Base-by-base conservation (phyloP, 306 rosid species). In the Lathyrus sativus region DNA sequence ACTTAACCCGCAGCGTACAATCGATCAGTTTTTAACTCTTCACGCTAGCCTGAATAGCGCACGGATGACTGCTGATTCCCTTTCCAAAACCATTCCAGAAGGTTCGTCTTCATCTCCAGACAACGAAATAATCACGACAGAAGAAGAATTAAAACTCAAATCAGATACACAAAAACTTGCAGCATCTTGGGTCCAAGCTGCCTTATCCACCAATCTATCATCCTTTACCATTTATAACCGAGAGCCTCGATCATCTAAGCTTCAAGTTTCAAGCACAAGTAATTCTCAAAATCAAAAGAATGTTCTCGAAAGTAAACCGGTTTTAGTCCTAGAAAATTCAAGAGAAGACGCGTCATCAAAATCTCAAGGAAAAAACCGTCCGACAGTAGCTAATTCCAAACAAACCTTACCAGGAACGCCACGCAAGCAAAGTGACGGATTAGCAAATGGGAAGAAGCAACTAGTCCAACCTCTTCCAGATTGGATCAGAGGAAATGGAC, bases 141-240 rank as follows among this genome's bases (percentile, higher is more conserved):
- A 95, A 87, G 96, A 88, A 82, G 80, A 83, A 65, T 45, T 71
- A 51, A 84, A 84, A 78, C 65, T 90, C 73, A 78, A 84, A 38
- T 81, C 83, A 22, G 87, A 85, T 24, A 83, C 82, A 61, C 82
- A 74, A 64, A 93, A 87, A 50, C 85, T 56, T 33, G 95, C 97
- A 31, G 79, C 90, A 60, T 77, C 81, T 18, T 95, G 99, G 99
- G 89, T 95, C 37, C 97, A 90, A 81, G 89, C 96, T 66, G 95
- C 99, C 35, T 63, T 90, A 68, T 75, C 89, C 48, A 82, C 96
- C 78, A 85, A 87, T 71, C 75, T 95, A 51, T 86, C 99, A 41
- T 75, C 91, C 64, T 95, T 95, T 59, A 55, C 85, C 18, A 89
- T 90, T 44, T 90, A 53, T 43, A 81, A 78, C 67, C 82, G 80